Evolutionary conservation across 1,284 basidiomycete species (phyloP).

Genomic region (Gymnopus androsaceus): DNA sequence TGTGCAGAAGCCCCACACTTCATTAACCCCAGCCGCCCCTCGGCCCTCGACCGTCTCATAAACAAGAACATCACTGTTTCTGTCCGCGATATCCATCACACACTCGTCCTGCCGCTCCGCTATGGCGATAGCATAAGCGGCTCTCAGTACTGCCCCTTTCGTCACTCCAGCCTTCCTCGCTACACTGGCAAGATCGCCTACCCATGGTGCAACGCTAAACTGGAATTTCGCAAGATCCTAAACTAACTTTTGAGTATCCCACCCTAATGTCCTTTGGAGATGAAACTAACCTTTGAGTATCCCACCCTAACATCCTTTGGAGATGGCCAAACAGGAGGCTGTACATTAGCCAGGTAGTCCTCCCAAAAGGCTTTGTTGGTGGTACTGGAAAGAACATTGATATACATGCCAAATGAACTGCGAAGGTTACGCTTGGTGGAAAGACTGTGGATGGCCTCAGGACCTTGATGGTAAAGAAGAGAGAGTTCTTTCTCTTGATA

Average conservation of each 20-base stretch:
- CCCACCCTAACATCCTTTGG: background rate
- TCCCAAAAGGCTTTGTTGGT: slow-evolving; percentile 1
- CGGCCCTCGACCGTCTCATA: slow-evolving; percentile 10
- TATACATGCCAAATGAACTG: slow-evolving; percentile 6
- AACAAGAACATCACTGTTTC: background rate
- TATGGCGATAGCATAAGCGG: background rate
- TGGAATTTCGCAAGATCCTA: background rate
- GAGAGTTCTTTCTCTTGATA: slow-evolving; percentile 2
- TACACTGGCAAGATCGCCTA: background rate
- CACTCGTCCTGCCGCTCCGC: slow-evolving; percentile 4
- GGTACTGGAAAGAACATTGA: background rate
- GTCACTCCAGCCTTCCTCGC: slow-evolving; percentile 1
- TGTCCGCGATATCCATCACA: background rate
- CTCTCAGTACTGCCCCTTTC: slow-evolving; percentile 1
- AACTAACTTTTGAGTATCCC: too few species aligned
- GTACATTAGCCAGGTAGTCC: background rate
- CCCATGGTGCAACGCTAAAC: slow-evolving; percentile 3
- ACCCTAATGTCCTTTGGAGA: too few species aligned
- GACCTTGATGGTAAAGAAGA: background rate
- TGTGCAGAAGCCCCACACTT: slow-evolving; percentile 5
- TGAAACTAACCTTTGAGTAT: too few species aligned
- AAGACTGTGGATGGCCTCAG: slow-evolving; percentile 1
- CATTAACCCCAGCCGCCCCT: background rate
- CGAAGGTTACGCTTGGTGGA: background rate
- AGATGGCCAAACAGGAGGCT: slow-evolving; percentile 3